Evolutionary conservation across 495 filamentous ascomycete genomes (phyloP), one percentile per base, ranked within the genome.

Genomic region (Trichoderma orchidacearum): DNA sequence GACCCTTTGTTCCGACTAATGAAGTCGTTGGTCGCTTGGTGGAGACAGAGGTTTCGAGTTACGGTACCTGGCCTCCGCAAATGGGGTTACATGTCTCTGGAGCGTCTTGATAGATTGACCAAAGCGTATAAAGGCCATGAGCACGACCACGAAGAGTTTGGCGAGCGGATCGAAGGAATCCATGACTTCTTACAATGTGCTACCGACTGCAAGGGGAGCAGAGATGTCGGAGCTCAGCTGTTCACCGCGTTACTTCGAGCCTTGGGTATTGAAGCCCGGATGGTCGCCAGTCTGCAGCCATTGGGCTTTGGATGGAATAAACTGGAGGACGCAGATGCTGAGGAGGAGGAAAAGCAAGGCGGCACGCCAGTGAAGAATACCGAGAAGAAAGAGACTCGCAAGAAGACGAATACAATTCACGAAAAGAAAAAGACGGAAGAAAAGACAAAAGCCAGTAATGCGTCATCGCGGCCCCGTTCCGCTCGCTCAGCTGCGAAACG

Each of bases 221-320:
- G 90, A 51, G 93, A 97, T 66, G 76, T 93, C 17, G 91, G 89
- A 5, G 85, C 86, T 1, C 89, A 96, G 66, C 79, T 99, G 0
- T 97, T 99, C 60, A 93, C 89, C 0, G 88, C 89, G 7, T 69
- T 99, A 23, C 66, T 96, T n/a, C 77, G 94, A 57, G 91, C 83
- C 3, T 63, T 99, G 17, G 86, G 85, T 0, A 72, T 96, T 12
- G 89, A 96, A 58, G 80, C 86, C 18, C 76, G 90, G 36, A 71
- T 97, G 62, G 83, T 96, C 9, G 83, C 84, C 13, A 96, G 80
- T 66, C 68, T 99, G 11, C 93, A 97, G 59, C 85, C 93, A 15
- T 66, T 89, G 0, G 93, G 94, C 2, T 95, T 96, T 67, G 90
- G 90, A 1, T 96, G 89, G 82, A 91, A 84, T 53, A 92, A 91